These are phyloP conservation scores for Capsella bursapastoris DNA, from an alignment of 345 rosid genomes.

Conservation along the genomic window DNA sequence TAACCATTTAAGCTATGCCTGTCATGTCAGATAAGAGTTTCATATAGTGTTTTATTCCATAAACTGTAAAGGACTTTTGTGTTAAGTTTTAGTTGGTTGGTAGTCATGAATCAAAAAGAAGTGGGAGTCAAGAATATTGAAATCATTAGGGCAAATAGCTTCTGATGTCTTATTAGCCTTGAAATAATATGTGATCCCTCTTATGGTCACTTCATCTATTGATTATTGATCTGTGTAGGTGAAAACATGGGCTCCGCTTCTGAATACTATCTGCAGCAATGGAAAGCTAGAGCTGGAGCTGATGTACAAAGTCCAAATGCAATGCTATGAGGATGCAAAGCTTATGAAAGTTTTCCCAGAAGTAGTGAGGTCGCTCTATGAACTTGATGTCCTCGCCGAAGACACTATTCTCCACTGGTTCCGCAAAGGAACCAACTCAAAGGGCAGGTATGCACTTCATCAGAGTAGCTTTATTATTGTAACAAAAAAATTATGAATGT, in stretches of 20 bases:
- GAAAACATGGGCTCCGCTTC: constrained; percentile 84
- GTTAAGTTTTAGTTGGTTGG: background rate
- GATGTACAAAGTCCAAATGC: constrained; percentile 95
- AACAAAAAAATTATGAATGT: background rate
- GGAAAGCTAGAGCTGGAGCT: constrained; percentile 95
- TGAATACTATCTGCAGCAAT: constrained; percentile 78
- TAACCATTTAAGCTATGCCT: background rate
- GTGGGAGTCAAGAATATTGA: background rate
- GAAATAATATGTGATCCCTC: background rate
- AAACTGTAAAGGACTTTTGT: background rate
- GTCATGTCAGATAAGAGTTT: background rate
- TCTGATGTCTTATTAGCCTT: background rate
- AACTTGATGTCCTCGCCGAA: constrained; percentile 94
- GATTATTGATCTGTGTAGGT: constrained; percentile 52
- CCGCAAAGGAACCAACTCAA: constrained; percentile 84
- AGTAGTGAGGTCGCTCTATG: constrained; percentile 82
- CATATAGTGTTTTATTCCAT: background rate
- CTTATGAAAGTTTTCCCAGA: constrained; percentile 97
- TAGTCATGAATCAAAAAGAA: background rate
- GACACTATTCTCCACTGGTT: constrained; percentile 93
- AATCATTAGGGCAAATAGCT: background rate
- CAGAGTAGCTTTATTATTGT: background rate
- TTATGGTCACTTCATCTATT: background rate
- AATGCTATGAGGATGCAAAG: constrained; percentile 97
- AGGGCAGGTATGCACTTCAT: constrained; percentile 71